phyloP scores from a whole-genome alignment of 2,329 filamentous ascomycete species.

The Coniochaeta hoffmannii region DNA sequence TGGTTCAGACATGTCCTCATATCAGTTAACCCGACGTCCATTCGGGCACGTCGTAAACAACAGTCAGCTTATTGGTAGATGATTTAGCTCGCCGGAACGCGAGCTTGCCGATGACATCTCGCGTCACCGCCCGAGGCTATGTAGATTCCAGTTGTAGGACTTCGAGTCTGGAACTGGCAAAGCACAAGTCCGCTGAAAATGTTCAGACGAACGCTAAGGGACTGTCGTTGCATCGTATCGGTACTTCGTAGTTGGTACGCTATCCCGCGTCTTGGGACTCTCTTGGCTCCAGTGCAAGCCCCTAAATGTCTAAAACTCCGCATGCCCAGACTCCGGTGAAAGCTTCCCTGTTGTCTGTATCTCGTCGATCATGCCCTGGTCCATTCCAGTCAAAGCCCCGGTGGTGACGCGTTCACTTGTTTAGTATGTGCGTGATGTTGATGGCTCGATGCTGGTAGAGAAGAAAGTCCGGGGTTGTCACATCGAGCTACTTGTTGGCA shows the following conservation, averaged over 20 bases:
- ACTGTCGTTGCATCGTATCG: no score
- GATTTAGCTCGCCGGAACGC: not conserved
- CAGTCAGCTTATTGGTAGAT: not conserved
- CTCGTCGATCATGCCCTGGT: not conserved
- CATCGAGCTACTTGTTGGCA: not conserved
- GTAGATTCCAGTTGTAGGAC: no score
- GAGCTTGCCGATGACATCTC: not conserved
- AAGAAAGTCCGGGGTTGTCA: not conserved
- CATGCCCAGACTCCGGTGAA: not conserved
- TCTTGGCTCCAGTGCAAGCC: not conserved
- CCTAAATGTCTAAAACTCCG: not conserved
- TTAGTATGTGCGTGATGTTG: not conserved
- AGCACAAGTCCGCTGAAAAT: no score
- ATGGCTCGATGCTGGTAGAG: not conserved
- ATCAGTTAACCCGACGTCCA: not conserved
- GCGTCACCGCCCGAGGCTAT: not conserved
- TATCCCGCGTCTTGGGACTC: not conserved
- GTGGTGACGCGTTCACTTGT: not conserved
- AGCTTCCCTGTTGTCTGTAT: not conserved
- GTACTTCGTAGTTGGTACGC: not conserved
- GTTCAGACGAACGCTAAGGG: no score
- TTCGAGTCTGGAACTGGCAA: no score
- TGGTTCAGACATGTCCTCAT: not conserved
- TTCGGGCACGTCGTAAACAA: not conserved
- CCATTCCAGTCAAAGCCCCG: not conserved